A percentile compares a stretch with the other conserved stretches of the same genome.
These are phyloP conservation scores for Zoysia pacifica DNA, from an alignment of 176 grass and related monocot species.

Conservation along the genomic window DNA sequence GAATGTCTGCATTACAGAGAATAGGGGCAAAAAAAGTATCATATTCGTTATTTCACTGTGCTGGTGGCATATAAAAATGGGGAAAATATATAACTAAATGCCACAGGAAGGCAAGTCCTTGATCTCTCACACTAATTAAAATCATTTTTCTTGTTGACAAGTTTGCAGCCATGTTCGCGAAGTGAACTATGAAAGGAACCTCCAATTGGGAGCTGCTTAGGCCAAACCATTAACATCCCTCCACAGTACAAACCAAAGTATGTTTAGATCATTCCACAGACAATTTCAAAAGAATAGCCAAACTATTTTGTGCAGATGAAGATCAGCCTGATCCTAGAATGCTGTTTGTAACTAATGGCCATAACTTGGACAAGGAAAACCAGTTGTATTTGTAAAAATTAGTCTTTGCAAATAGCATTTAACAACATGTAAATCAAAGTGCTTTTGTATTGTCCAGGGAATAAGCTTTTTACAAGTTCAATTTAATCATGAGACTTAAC, in stretches of 20 bases:
- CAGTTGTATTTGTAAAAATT: background rate
- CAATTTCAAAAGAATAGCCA: background rate
- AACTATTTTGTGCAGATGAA: background rate
- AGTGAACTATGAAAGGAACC: background rate
- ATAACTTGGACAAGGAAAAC: background rate
- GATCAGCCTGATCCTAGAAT: background rate
- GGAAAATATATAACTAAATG: background rate
- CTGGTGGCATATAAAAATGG: background rate
- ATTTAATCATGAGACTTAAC: background rate
- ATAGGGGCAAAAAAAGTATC: background rate
- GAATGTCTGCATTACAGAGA: background rate
- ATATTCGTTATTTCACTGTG: background rate
- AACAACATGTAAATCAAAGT: constrained; percentile 15
- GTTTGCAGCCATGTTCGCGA: background rate
- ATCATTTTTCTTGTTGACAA: background rate
- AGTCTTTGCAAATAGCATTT: background rate
- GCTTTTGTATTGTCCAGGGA: background rate
- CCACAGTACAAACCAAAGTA: background rate
- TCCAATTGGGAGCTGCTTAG: background rate
- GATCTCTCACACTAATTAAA: too few species aligned
- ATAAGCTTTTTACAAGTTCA: background rate
- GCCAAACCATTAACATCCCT: background rate
- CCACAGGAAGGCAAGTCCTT: background rate
- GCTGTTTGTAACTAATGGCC: background rate
- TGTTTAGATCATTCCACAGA: constrained; percentile 3